phyloP scores from a whole-genome alignment of 179 eudicot genomes.

The Nepenthes alata region DNA sequence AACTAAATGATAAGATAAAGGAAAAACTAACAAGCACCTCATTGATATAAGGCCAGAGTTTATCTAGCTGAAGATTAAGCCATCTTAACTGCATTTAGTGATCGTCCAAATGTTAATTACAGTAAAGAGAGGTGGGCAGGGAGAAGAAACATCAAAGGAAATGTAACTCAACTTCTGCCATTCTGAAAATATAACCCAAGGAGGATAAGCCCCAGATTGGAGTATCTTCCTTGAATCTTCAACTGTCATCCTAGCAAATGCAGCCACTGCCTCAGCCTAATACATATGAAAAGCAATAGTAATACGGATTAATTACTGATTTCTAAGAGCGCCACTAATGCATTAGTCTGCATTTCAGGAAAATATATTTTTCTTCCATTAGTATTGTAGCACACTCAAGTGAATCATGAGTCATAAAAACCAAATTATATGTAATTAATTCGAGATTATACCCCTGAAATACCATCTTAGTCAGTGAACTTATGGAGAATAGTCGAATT shows the following conservation, averaged over 20 bases:
- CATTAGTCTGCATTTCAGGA: no score
- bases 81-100: conserved; percentile 51
- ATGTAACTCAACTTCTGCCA: conserved; percentile 53
- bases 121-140: not conserved
- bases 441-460: no score
- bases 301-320: not conserved
- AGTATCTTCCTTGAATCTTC: conserved; percentile 65
- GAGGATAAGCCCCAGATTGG: conserved; percentile 49
- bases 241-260: conserved; percentile 63
- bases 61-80: conserved; percentile 63
- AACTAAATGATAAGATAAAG: not conserved
- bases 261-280: conserved; percentile 61
- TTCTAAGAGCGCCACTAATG: not conserved
- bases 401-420: no score
- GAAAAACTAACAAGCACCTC: conserved; percentile 28
- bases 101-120: conserved; percentile 4
- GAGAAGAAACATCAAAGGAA: conserved; percentile 2
- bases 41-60: conserved; percentile 80
- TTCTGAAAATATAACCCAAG: conserved; percentile 71
- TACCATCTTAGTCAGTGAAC: no score
- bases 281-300: not conserved
- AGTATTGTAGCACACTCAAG: not conserved
- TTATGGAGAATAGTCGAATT: no score
- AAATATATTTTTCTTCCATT: no score
- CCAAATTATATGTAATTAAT: no score